Evolutionary conservation across 768 basidiomycete genomes (phyloP).

Genomic region (Xanthoconium stramineum): DNA sequence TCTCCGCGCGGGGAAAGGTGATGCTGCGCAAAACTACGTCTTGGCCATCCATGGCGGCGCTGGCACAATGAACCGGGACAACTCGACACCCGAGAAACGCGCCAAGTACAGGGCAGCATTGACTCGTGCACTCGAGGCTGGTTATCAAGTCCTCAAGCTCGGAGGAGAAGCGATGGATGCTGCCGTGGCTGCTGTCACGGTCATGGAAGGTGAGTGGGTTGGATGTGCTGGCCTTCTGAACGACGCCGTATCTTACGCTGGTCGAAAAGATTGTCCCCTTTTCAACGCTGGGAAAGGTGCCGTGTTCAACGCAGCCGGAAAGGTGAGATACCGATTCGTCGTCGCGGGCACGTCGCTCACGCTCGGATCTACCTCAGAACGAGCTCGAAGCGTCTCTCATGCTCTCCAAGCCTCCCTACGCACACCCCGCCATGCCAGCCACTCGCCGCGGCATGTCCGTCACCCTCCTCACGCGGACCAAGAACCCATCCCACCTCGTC

Average conservation of each 20-base stretch:
- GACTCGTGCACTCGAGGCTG: constrained; percentile 52
- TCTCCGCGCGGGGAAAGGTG: constrained; percentile 7
- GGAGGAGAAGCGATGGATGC: constrained; percentile 87
- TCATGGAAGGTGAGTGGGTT: constrained; percentile 63
- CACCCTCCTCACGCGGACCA: constrained; percentile 61
- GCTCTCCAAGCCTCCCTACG: constrained; percentile 72
- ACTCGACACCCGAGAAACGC: constrained; percentile 58
- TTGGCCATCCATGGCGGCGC: constrained; percentile 83
- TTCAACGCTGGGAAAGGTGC: constrained; percentile 82
- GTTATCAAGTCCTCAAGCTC: constrained; percentile 55
- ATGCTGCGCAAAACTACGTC: constrained; percentile 27
- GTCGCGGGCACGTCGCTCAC: not conserved
- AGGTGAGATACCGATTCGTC: constrained; percentile 43
- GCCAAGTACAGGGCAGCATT: constrained; percentile 57
- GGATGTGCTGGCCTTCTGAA: not conserved
- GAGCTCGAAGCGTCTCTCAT: constrained; percentile 82
- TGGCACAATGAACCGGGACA: constrained; percentile 58
- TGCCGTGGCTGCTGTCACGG: constrained; percentile 66
- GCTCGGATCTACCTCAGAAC: constrained; percentile 43
- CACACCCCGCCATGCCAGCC: constrained; percentile 55
- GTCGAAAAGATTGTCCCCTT: constrained; percentile 58
- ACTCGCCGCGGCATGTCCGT: constrained; percentile 61
- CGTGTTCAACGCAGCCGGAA: constrained; percentile 78
- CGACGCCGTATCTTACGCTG: not conserved
- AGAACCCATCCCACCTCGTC: constrained; percentile 72